Evolutionary conservation across 139 green algal species (phyloP), one percentile per base, ranked within the genome.

Genomic region (Picochlorum sp.): DNA sequence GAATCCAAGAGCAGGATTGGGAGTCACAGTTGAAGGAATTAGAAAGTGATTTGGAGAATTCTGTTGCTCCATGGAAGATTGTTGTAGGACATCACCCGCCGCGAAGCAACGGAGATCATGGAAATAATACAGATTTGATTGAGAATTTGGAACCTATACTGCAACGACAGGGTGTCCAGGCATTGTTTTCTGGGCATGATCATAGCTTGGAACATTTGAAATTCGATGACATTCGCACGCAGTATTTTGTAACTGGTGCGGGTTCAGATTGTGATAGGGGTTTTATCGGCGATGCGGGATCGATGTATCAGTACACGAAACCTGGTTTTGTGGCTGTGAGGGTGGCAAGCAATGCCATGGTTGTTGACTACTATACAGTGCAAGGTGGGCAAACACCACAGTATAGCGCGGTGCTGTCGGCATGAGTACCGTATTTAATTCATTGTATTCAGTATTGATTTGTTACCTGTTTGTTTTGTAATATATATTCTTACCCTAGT

Each of bases 21-120:
- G 49, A 64, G 24, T 54, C 58, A 4, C 59, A 78, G 15, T 44
- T 72, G 16, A 21, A 57, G 49, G 60, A 77, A 63, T 31, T 86
- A 45, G 56, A 74, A 30, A 30, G 28, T 3, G 38, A 54, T 20
- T 45, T 88, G 37, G 41, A 37, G 1, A 11, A 23, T 23, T 75
- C 45, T 9, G 45, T 14, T 4, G 73, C 71, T 10, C 30, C 54
- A 3, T 86, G 83, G 79, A 81, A 86, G 62, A 50, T 91, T 44
- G 75, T 84, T 23, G 72, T 91, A 26, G 85, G 83, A 6, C 83
- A 91, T 66, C 83, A 90, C 61, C 80, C 82, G 15, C 65, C 44
- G 9, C 11, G 14, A 26, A 41, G 37, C 18, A 56, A 50, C 24
- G 31, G 15, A n/a, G 2, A 45, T 15, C 60, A 58, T 44, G 60